Conservation (phyloP, 2,329 filamentous ascomycete genomes). For the Mariannaea elegans region DNA sequence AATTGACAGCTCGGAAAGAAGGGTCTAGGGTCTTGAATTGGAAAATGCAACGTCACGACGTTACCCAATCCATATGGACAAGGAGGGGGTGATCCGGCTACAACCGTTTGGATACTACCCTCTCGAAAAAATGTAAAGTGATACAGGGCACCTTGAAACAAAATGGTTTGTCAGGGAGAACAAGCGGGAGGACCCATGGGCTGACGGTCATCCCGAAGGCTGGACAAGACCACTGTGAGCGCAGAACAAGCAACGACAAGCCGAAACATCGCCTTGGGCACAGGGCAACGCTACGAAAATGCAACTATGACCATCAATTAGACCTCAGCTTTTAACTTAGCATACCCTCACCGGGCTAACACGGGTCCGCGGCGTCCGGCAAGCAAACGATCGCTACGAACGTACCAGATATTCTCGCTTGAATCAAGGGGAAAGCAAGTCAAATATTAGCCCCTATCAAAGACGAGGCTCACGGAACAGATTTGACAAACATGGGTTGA, state of each 20-base stretch:
- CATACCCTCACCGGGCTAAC: neutral
- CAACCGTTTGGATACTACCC: neutral
- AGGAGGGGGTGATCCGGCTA: neutral
- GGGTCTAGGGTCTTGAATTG: neutral
- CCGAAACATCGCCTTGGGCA: neutral
- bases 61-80: neutral
- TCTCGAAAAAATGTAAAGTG: neutral
- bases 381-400: neutral
- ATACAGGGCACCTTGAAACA: neutral
- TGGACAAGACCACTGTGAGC: neutral
- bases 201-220: neutral
- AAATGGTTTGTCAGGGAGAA: neutral
- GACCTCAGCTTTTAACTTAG: too few relatives aligned
- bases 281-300: neutral
- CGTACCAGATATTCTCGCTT: too few relatives aligned
- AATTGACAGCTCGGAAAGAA: neutral
- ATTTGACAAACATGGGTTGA: too few relatives aligned
- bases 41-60: neutral
- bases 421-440: too few relatives aligned
- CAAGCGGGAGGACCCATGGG: neutral
- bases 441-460: too few relatives aligned
- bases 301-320: neutral
- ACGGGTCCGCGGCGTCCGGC: neutral
- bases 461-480: too few relatives aligned
- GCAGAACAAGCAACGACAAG: neutral